These are phyloP conservation scores for Globisporangium acanthophoron DNA, from an alignment of 352 stramenopile genomes.

Conservation along the genomic window DNA sequence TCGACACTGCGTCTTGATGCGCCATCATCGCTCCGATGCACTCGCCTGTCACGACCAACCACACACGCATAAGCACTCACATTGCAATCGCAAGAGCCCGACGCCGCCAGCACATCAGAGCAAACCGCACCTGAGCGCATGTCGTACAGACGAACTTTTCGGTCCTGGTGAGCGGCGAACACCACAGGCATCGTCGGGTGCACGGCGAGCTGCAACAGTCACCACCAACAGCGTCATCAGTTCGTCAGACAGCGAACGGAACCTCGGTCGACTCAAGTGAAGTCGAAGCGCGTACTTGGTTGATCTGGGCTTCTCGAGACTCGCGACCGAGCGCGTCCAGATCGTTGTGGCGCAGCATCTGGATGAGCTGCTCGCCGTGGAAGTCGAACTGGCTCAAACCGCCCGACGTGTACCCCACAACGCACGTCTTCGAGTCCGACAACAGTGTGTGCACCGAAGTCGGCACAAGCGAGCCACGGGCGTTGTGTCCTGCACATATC, in stretches of 20 bases:
- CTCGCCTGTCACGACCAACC: conserved; percentile 32
- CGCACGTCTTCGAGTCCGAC: conserved; percentile 74
- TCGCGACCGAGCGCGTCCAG: conserved; percentile 50
- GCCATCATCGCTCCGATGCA: conserved; percentile 72
- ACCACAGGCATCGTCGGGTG: conserved; percentile 83
- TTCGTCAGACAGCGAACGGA: conserved; percentile 11
- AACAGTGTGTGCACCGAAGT: conserved; percentile 70
- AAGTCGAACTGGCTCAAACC: conserved; percentile 69
- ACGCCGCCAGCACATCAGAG: neutral
- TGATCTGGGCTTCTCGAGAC: conserved; percentile 66
- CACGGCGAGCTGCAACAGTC: conserved; percentile 27
- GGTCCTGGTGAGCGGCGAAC: conserved; percentile 77
- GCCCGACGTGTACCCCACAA: conserved; percentile 74
- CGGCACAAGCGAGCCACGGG: conserved; percentile 49
- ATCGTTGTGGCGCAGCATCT: conserved; percentile 63
- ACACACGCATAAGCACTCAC: neutral
- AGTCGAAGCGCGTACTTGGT: conserved; percentile 33
- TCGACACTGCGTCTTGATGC: conserved; percentile 79
- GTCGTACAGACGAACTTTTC: conserved; percentile 85
- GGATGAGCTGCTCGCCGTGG: conserved; percentile 68
- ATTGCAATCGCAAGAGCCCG: neutral
- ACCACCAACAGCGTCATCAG: neutral
- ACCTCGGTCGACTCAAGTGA: neutral
- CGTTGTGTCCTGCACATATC: conserved; percentile 27
- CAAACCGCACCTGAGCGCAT: conserved; percentile 51